Conservation (phyloP, 805 yeast species). For the Isabelozyma heimii region DNA sequence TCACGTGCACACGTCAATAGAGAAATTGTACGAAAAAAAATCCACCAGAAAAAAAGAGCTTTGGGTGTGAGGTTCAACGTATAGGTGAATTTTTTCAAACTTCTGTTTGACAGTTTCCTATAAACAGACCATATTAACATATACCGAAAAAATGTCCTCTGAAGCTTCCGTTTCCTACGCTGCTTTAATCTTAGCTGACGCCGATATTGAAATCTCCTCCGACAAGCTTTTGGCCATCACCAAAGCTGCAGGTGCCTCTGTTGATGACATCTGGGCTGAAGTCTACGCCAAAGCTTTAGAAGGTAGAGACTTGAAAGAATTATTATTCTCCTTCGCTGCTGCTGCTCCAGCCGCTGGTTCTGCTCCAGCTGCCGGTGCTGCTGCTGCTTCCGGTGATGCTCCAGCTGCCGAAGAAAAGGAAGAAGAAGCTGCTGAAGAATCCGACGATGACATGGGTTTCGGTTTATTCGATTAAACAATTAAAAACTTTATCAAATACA, state of each 20-base stretch:
- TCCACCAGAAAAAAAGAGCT: background rate
- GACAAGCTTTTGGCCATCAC: slow-evolving; percentile 78
- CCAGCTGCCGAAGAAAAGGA: slow-evolving; percentile 68
- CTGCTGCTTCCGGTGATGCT: slow-evolving; percentile 46
- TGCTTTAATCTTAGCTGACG: slow-evolving; percentile 96
- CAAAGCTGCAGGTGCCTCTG: slow-evolving; percentile 79
- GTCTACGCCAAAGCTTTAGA: slow-evolving; percentile 84
- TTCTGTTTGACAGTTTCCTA: background rate
- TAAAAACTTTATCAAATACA: background rate
- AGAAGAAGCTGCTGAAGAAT: slow-evolving; percentile 65
- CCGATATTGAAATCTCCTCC: slow-evolving; percentile 89
- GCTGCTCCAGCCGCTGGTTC: slow-evolving; percentile 41
- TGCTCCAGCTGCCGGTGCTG: slow-evolving; percentile 31
- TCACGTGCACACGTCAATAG: slow-evolving; percentile 2
- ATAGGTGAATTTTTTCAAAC: background rate
- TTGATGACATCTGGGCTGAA: slow-evolving; percentile 82
- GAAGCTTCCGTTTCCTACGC: slow-evolving; percentile 97
- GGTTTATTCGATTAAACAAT: slow-evolving; percentile 91
- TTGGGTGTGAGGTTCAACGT: background rate
- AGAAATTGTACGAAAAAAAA: background rate
- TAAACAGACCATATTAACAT: background rate
- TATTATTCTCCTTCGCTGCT: slow-evolving; percentile 56
- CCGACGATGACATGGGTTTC: slow-evolving; percentile 84
- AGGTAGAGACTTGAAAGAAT: slow-evolving; percentile 80
- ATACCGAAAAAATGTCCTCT: slow-evolving; percentile 61